Base-by-base conservation (phyloP, 2,329 filamentous ascomycete species). In the Lizonia empirigonia region DNA sequence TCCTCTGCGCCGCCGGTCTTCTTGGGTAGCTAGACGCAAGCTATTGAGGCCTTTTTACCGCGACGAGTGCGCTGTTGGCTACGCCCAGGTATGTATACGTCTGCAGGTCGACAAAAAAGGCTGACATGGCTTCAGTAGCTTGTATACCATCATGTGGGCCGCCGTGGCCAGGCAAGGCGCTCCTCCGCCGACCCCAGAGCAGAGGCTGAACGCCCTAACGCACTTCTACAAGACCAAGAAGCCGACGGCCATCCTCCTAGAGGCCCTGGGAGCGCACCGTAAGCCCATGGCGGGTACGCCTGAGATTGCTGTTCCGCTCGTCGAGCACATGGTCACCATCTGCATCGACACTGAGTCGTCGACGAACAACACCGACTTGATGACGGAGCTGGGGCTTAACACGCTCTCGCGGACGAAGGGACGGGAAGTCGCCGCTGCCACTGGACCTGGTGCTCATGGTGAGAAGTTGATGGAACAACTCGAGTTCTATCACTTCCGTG, bases 341-440 rank as follows among this genome's bases (percentile, higher is more conserved):
- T 64, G 60, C 23, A 22, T 68, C 3, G 65, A 68, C 29, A 62
- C 58, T 1, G 65, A 68, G 36, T 60, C 62, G 9, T 63, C 57
- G 45, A 62, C 59, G 0, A 38, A 46, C 6, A 64, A 65, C 22
- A 62, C 58, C 0, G 52, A 54, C 5, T 48, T 57, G 34, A 52
- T 64, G 16, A 68, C 63, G 0, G 65, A 68, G 40, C 34, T 69
- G 1, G 67, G 67, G 0, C 19, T 68, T 2, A 53, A 32, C 5
- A 48, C 39, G 2, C 57, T 65, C 9, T 20, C 51, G 0, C 47
- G 41, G 0, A 39, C 50, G 13, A 50, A 62, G 3, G 36, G 57
- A 1, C 2, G 29, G 1, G 19, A 8, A 2, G n/a, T 56, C 3
- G 18, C 22, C 1, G 27, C 15, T 13, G 27, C 27, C 1, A 1